phyloP scores from a whole-genome alignment of 495 filamentous ascomycete genomes.

The Penicillium silybi region DNA sequence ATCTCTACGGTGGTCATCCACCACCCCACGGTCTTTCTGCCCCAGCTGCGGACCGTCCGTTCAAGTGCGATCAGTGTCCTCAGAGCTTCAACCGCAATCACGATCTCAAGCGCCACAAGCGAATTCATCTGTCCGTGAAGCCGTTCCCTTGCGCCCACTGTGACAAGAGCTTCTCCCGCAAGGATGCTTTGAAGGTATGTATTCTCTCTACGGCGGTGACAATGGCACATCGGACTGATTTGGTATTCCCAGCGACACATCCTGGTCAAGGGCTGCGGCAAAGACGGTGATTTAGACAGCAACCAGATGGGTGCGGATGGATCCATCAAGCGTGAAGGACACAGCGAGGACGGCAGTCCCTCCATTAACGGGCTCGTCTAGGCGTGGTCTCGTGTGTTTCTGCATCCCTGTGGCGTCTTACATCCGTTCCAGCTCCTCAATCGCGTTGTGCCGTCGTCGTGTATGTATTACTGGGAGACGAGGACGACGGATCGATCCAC shows the following conservation, averaged over 20 bases:
- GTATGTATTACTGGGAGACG: slow-evolving; percentile 11
- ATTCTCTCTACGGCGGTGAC: slow-evolving; percentile 1
- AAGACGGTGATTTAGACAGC: slow-evolving; percentile 32
- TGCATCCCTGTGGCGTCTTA: slow-evolving; percentile 10
- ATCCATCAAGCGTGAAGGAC: slow-evolving; percentile 17
- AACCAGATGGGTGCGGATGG: slow-evolving; percentile 7
- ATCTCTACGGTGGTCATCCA: slow-evolving; percentile 49
- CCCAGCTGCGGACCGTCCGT: slow-evolving; percentile 74
- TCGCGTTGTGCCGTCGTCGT: neutral
- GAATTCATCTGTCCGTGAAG: slow-evolving; percentile 93
- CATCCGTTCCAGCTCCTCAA: slow-evolving; percentile 1
- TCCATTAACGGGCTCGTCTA: slow-evolving; percentile 19
- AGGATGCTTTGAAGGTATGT: slow-evolving; percentile 92
- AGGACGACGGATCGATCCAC: slow-evolving; percentile 11
- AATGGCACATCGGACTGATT: slow-evolving; percentile 6
- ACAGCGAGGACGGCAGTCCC: slow-evolving; percentile 25
- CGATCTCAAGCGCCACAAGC: slow-evolving; percentile 91
- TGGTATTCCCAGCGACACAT: slow-evolving; percentile 70
- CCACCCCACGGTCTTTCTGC: slow-evolving; percentile 40
- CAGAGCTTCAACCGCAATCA: slow-evolving; percentile 97
- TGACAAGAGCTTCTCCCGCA: slow-evolving; percentile 95
- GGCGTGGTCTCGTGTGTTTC: neutral
- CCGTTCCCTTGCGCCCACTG: slow-evolving; percentile 89
- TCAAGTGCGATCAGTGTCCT: slow-evolving; percentile 89
- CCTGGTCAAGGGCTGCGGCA: slow-evolving; percentile 89